Evolutionary conservation across 2,329 filamentous ascomycete species (phyloP).

Genomic region (Penicillium sp.): DNA sequence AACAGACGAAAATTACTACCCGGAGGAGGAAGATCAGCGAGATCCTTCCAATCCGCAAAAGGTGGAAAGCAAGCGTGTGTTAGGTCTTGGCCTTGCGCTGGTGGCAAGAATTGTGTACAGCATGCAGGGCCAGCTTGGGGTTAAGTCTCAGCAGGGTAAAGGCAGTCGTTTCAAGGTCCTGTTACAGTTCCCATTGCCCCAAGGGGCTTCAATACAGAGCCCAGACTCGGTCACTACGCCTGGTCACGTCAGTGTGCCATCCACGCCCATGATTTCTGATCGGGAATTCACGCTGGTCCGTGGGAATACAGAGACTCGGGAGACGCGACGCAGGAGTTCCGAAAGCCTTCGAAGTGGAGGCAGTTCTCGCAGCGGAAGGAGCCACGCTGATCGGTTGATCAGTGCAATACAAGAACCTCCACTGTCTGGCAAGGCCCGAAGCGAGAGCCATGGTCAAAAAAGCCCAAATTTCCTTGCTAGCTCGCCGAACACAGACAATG

Average conservation of each 20-base stretch:
- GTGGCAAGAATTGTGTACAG: slow-evolving; percentile 85
- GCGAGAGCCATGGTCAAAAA: slow-evolving; percentile 12
- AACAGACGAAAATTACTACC: slow-evolving; percentile 47
- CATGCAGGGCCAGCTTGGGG: slow-evolving; percentile 81
- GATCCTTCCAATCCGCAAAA: background rate
- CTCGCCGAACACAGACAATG: slow-evolving; percentile 4
- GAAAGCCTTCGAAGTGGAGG: slow-evolving; percentile 33
- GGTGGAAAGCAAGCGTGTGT: slow-evolving; percentile 43
- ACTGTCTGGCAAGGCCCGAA: slow-evolving; percentile 13
- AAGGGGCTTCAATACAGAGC: slow-evolving; percentile 6
- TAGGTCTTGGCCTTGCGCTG: slow-evolving; percentile 81
- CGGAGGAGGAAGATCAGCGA: slow-evolving; percentile 32
- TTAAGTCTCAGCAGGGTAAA: slow-evolving; percentile 79
- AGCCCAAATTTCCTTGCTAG: slow-evolving; percentile 6
- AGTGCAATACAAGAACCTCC: slow-evolving; percentile 43
- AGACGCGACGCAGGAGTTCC: slow-evolving; percentile 20
- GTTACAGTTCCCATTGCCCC: slow-evolving; percentile 68
- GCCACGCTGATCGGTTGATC: slow-evolving; percentile 43
- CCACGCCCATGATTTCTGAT: slow-evolving; percentile 26
- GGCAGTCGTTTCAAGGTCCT: slow-evolving; percentile 81
- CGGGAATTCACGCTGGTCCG: slow-evolving; percentile 42
- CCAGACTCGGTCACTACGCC: background rate
- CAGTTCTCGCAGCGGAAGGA: slow-evolving; percentile 36
- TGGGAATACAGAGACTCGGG: slow-evolving; percentile 17
- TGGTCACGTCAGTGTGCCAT: slow-evolving; percentile 24